Evolutionary conservation across 2,329 filamentous ascomycete species (phyloP).

Genomic region (Davidsoniella australis): DNA sequence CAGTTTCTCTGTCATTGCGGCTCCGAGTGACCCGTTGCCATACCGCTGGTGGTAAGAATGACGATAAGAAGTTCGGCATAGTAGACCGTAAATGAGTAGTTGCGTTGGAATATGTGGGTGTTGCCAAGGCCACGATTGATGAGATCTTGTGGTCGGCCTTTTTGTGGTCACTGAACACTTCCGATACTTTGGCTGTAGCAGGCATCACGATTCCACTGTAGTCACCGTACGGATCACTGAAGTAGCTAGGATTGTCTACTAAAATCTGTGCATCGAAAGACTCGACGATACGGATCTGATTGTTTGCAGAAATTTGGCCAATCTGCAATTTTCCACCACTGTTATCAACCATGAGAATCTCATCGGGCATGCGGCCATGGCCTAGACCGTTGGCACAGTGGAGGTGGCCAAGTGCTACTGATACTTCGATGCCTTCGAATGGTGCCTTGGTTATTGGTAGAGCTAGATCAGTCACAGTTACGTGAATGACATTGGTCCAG

Average conservation of each 20-base stretch:
- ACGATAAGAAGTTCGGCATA: too few species aligned
- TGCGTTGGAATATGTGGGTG: constrained; percentile 12
- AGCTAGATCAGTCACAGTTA: constrained; percentile 11
- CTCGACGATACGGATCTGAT: constrained; percentile 12
- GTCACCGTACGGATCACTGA: constrained; percentile 33
- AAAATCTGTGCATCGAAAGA: constrained; percentile 16
- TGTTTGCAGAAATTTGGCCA: constrained; percentile 8
- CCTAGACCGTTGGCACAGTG: constrained; percentile 41
- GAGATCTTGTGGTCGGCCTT: constrained; percentile 17
- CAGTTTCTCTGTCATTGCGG: background rate
- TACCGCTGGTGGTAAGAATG: too few species aligned
- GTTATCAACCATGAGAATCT: constrained; percentile 28
- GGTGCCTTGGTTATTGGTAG: constrained; percentile 16
- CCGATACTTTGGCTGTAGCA: constrained; percentile 26
- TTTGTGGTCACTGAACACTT: constrained; percentile 20
- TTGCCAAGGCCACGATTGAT: constrained; percentile 5
- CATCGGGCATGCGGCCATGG: constrained; percentile 25
- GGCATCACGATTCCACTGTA: constrained; percentile 36
- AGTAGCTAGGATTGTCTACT: constrained; percentile 43
- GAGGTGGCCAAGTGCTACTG: constrained; percentile 26
- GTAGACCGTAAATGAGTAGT: background rate
- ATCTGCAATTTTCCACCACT: constrained; percentile 28
- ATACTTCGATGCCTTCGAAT: constrained; percentile 23
- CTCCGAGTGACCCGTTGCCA: too few species aligned
- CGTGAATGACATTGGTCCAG: constrained; percentile 33